Evolutionary conservation across 2,329 filamentous ascomycete species (phyloP).

Genomic region (Ophiostoma triangulosporum): DNA sequence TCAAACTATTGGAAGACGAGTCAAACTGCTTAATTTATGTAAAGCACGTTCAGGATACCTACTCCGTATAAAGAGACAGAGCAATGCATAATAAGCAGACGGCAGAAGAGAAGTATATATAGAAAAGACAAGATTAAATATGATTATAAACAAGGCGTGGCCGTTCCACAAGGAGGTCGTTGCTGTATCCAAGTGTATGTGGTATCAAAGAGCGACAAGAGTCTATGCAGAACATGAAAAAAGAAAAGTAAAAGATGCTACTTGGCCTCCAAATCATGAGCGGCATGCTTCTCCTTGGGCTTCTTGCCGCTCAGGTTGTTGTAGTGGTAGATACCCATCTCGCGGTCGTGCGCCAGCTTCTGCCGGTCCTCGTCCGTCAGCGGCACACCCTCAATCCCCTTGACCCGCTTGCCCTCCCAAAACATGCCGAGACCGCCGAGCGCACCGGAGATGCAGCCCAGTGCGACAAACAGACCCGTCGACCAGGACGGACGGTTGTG

Average conservation of each 20-base stretch:
- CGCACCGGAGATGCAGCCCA: slow-evolving; percentile 58
- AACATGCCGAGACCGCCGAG: slow-evolving; percentile 58
- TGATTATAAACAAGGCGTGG: no score
- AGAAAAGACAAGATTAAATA: no score
- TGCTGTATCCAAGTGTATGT: no score
- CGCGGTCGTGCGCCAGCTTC: slow-evolving; percentile 36
- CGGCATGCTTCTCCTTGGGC: slow-evolving; percentile 26
- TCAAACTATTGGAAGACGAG: no score
- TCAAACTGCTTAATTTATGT: no score
- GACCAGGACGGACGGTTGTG: slow-evolving; percentile 65
- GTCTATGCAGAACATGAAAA: no score
- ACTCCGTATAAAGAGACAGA: no score
- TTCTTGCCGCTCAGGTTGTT: slow-evolving; percentile 41
- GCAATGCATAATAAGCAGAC: no score
- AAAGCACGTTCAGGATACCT: no score
- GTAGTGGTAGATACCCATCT: slow-evolving; percentile 43
- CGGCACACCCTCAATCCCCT: slow-evolving; percentile 56
- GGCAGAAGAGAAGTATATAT: no score
- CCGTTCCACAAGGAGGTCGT: no score
- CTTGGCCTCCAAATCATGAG: slow-evolving; percentile 18
- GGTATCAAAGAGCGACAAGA: no score
- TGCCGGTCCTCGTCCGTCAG: slow-evolving; percentile 42
- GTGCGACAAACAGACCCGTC: slow-evolving; percentile 63
- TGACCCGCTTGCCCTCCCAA: slow-evolving; percentile 57
- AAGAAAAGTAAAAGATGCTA: background rate